phyloP scores from a whole-genome alignment of 2,329 filamentous ascomycete species.

The Talaromyces sp. region DNA sequence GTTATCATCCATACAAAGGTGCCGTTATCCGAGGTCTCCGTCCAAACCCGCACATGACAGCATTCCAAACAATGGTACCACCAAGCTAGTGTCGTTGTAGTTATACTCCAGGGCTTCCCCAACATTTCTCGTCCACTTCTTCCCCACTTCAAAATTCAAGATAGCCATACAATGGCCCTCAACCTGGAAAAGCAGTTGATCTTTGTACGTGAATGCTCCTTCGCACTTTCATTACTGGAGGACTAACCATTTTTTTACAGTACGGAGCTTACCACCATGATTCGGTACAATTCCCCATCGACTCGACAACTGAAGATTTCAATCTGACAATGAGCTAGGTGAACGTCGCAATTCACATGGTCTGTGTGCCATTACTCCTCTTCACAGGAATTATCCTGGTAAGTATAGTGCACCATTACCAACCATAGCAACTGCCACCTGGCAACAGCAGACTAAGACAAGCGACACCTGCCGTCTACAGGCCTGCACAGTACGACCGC shows the following conservation, averaged over 20 bases:
- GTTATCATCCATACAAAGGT: slow-evolving; percentile 11
- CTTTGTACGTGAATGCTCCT: slow-evolving; percentile 58
- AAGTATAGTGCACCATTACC: slow-evolving; percentile 29
- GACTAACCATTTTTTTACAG: slow-evolving; percentile 41
- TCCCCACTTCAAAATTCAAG: neutral
- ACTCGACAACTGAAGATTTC: neutral
- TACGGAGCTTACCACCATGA: slow-evolving; percentile 70
- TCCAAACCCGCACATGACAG: slow-evolving; percentile 19
- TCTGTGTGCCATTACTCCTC: slow-evolving; percentile 64
- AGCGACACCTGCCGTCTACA: no score
- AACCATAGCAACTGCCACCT: neutral
- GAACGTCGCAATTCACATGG: slow-evolving; percentile 66
- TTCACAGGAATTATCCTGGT: slow-evolving; percentile 63
- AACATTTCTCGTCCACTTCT: slow-evolving; percentile 2
- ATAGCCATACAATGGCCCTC: slow-evolving; percentile 44
- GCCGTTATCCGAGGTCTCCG: slow-evolving; percentile 11
- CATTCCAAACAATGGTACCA: slow-evolving; percentile 8
- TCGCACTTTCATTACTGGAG: neutral
- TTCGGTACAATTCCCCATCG: slow-evolving; percentile 49
- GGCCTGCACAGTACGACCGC: slow-evolving; percentile 58
- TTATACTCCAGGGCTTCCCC: slow-evolving; percentile 14
- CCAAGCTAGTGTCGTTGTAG: slow-evolving; percentile 8
- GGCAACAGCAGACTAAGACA: no score
- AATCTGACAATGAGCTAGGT: slow-evolving; percentile 47
- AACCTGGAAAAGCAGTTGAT: slow-evolving; percentile 69